Evolutionary conservation across 2,329 filamentous ascomycete species (phyloP), one percentile per base, ranked within the genome.

Genomic region (Dactylellina cionopaga): DNA sequence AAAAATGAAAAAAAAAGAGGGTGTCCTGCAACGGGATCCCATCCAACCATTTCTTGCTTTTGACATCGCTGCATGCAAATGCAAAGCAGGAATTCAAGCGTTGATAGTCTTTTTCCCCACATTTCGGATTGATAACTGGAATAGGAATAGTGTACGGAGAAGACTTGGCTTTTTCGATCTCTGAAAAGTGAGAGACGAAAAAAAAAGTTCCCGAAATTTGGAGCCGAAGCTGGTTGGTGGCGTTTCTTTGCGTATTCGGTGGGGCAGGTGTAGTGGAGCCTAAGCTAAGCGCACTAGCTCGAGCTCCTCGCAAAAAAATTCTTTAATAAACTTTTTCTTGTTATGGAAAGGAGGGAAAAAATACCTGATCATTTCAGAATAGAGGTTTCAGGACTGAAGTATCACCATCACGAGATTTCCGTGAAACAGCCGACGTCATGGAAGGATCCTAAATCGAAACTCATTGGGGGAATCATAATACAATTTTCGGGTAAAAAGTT

Each of bases 151-250:
- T 47, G 62, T 24, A 13, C n/a, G n/a, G 24, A 37, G 39, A 25
- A 29, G 54, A 44, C 9, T 31, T 9, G 17, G 43, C 15, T 24
- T 22, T 55, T 55, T 41, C 52, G 37, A 58, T 55, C 51, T 39
- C 19, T n/a, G n/a, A n/a, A n/a, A n/a, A n/a, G n/a, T n/a, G n/a
- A n/a, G n/a, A n/a, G n/a, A 55, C 6, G 24, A 13, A 39, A 51
- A 13, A 44, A 60, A 60, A 68, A 59, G 24, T 68, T 68, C 63
- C 63, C 63, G 63, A 68, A 68, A 17, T 46, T 51, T 60, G 63
- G 63, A 68, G 63, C 63, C 63, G 63, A 68, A 54, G 44, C 27
- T 46, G 19, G 29, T n/a, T 49, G 43, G 63, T 68, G 63, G 63
- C 63, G 63, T 68, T 37, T 15, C 11, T 35, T 19, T 41, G 52